Evolutionary conservation across 2,329 filamentous ascomycete genomes (phyloP).

Genomic region (Aspergillus floridensis): DNA sequence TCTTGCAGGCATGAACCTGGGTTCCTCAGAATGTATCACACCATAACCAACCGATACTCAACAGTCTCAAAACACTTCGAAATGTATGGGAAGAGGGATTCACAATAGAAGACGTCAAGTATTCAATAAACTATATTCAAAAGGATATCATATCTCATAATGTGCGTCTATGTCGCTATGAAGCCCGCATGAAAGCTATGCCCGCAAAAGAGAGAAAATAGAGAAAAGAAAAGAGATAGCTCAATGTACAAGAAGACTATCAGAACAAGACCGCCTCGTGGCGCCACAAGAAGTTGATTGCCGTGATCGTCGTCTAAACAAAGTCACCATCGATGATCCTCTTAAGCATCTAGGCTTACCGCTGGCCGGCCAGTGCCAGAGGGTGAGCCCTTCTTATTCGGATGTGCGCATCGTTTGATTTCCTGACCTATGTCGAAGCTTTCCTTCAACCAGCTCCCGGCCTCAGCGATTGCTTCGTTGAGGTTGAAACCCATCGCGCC

Average conservation of each 20-base stretch:
- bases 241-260: not conserved
- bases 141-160: constrained; percentile 3
- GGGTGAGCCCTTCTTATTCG: constrained; percentile 11
- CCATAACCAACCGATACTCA: too few species aligned
- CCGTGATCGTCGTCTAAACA: not conserved
- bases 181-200: not conserved
- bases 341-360: constrained; percentile 17
- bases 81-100: too few species aligned
- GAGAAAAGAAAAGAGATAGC: not conserved
- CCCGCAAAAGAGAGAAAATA: not conserved
- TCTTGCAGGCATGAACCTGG: too few species aligned
- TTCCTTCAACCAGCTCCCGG: constrained; percentile 46
- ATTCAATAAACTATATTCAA: constrained; percentile 5
- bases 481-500: constrained; percentile 38
- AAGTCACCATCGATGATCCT: not conserved
- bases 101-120: too few species aligned
- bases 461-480: constrained; percentile 45
- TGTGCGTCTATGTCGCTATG: not conserved
- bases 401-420: constrained; percentile 18
- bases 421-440: constrained; percentile 45
- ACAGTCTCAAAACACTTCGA: too few species aligned
- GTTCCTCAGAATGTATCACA: too few species aligned
- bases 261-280: not conserved
- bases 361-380: constrained; percentile 9
- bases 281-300: not conserved